A percentile compares a stretch with the other conserved stretches of the same genome.
phyloP scores from a whole-genome alignment of 2,329 filamentous ascomycete genomes.

The Hypoxylon sp. region DNA sequence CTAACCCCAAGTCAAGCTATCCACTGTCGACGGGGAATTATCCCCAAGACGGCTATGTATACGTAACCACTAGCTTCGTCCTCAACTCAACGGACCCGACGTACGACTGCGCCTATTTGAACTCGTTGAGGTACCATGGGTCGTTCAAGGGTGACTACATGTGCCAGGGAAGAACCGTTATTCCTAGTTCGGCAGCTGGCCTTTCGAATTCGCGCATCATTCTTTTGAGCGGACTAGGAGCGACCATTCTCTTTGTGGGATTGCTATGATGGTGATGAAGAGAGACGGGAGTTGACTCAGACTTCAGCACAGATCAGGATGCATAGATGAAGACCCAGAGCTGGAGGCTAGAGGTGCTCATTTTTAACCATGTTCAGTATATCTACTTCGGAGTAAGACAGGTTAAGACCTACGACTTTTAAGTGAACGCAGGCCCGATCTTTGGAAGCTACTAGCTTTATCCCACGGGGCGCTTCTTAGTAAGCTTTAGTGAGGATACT shows the following conservation, averaged over 20 bases:
- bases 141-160: constrained; percentile 25
- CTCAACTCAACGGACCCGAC: constrained; percentile 30
- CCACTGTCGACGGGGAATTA: constrained; percentile 5
- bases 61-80: constrained; percentile 23
- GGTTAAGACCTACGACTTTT: neutral
- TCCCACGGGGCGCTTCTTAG: neutral
- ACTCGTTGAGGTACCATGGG: constrained; percentile 22
- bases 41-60: constrained; percentile 20
- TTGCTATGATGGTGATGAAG: neutral
- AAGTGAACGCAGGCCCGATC: neutral
- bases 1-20: constrained; percentile 14
- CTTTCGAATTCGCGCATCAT: neutral
- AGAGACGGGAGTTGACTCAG: neutral
- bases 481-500: neutral
- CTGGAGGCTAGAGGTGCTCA: too few species aligned
- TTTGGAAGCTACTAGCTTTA: neutral
- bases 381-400: neutral
- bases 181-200: constrained; percentile 1
- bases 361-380: neutral
- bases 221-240: constrained; percentile 6
- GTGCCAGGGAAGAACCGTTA: constrained; percentile 28
- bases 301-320: neutral
- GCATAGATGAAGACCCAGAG: neutral
- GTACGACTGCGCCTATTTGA: constrained; percentile 29
- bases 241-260: neutral